Evolutionary conservation across 371 early-diverging fungal genomes (phyloP), one percentile per base, ranked within the genome.

Genomic region (Mucor plumbeus): DNA sequence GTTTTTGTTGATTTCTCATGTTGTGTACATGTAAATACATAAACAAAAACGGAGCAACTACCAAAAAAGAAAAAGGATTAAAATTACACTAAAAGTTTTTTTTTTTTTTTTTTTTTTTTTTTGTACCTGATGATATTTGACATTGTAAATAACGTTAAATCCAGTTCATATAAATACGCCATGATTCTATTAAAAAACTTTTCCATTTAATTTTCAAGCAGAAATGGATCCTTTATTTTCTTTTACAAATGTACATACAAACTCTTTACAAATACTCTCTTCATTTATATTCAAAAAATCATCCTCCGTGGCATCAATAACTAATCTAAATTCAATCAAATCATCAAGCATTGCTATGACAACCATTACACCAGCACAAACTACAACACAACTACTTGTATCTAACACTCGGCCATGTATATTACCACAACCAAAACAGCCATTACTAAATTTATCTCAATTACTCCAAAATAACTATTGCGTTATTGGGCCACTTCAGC

Each of bases 341-440:
- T 53, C 53, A 31, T 13, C 53, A 47, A 61, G 9, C 36, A 61
- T 65, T 33, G 50, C 69, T 14, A 59, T 63, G 59, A 41, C 70
- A 11, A 57, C 65, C 33, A 61, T 70, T 26, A 62, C 70, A 53
- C 70, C 70, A 13, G 70, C 70, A 34, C 44, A 65, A 9, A 70
- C 68, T 14, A 67, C 72, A 14, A 71, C 72, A 10, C 68, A 67
- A 41, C 36, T 71, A 14, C 7, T 54, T 36, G n/a, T 64, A 31
- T 40, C 54, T 36, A 59, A 60, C n/a, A 64, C 50, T 55, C n/a
- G 54, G 17, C 60, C 72, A 21, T 64, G 44, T 64, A 50, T 56
- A 44, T 54, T 67, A 14, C 55, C 72, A 13, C 64, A 61, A 10
- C 44, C 40, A 19, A 31, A 21, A 53, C 21, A 63, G 47, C 15